A percentile compares a stretch with the other conserved stretches of the same genome.
phyloP scores from a whole-genome alignment of 225 moss, liverwort and hornwort genomes.

The Marchantia polymorpha region DNA sequence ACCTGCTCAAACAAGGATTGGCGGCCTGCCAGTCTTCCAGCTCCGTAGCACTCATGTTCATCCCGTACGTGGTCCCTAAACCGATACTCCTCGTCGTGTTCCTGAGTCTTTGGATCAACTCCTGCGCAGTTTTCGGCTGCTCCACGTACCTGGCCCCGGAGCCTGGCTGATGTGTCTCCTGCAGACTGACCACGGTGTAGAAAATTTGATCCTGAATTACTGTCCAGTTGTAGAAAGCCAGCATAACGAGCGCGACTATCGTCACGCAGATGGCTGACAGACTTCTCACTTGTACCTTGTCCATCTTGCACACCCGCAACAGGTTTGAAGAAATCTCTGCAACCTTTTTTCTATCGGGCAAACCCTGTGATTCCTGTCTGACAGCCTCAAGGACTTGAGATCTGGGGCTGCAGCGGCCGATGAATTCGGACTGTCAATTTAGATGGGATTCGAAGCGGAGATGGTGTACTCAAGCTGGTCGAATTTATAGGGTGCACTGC shows the following conservation, averaged over 20 bases:
- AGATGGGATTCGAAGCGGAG: too few relatives aligned
- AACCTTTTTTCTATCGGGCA: too few relatives aligned
- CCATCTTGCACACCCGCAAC: neutral
- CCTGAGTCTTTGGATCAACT: neutral
- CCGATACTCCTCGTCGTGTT: neutral
- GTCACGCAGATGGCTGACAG: neutral
- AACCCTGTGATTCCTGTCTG: too few relatives aligned
- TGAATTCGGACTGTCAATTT: too few relatives aligned
- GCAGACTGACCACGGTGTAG: neutral
- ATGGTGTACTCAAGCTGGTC: too few relatives aligned
- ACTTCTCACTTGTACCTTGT: neutral
- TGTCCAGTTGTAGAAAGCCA: neutral
- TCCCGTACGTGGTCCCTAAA: neutral
- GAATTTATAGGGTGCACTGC: too few relatives aligned
- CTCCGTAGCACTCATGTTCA: neutral
- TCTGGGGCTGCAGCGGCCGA: too few relatives aligned
- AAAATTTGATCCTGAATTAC: neutral
- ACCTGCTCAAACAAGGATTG: constrained; percentile 40
- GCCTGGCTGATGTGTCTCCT: neutral
- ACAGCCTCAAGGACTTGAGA: too few relatives aligned
- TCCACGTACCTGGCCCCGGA: neutral
- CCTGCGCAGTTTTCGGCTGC: neutral
- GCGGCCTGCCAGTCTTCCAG: neutral
- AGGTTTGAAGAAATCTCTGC: too few relatives aligned
- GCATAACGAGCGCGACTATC: neutral